phyloP scores from a whole-genome alignment of 176 grass and related monocot genomes.

The Pontederia crassipes region DNA sequence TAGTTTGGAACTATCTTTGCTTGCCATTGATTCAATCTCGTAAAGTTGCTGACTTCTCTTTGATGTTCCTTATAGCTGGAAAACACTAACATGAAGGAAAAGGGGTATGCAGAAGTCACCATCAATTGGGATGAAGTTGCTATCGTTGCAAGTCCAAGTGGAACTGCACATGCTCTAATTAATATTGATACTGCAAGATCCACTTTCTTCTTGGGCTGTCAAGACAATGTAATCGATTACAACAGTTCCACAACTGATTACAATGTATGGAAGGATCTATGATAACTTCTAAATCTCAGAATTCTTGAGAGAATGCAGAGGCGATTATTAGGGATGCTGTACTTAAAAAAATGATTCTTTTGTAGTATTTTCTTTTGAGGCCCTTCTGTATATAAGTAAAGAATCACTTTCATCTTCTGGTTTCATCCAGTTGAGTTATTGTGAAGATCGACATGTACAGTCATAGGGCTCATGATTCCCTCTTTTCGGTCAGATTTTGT shows the following conservation, averaged over 20 bases:
- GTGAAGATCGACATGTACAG: too few species aligned
- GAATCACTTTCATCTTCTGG: too few species aligned
- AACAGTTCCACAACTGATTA: constrained; percentile 83
- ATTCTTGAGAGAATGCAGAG: too few species aligned
- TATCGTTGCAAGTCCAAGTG: constrained; percentile 55
- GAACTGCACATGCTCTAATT: constrained; percentile 86
- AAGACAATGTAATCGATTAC: constrained; percentile 53
- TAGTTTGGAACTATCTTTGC: neutral
- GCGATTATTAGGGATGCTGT: too few species aligned
- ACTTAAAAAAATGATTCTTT: too few species aligned
- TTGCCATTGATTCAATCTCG: neutral
- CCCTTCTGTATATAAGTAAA: too few species aligned
- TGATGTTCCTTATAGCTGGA: constrained; percentile 40
- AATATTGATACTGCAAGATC: constrained; percentile 58
- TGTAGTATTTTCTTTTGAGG: too few species aligned
- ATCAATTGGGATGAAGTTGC: constrained; percentile 60
- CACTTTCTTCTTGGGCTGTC: constrained; percentile 76
- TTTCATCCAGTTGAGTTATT: too few species aligned
- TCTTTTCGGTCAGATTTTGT: too few species aligned
- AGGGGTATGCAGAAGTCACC: constrained; percentile 74
- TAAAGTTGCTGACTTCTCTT: too few species aligned
- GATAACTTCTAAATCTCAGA: neutral
- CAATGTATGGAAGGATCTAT: constrained; percentile 94
- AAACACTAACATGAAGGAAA: constrained; percentile 63
- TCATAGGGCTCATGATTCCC: too few species aligned